Evolutionary conservation across 441 rosid species (phyloP), one percentile per base, ranked within the genome.

Genomic region (Omphalea diandra): DNA sequence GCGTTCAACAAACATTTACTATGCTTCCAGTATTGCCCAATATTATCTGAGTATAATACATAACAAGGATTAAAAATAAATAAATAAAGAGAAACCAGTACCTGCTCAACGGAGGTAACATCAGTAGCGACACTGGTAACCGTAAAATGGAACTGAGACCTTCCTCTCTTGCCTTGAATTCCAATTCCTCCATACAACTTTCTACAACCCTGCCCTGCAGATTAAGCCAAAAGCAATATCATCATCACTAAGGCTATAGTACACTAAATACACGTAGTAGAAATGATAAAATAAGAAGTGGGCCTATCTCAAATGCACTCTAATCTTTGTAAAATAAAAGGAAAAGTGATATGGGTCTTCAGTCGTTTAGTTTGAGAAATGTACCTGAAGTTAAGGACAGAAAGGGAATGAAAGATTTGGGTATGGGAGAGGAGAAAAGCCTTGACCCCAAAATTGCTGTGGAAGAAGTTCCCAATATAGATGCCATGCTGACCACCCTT

Each of bases 71-170:
- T n/a, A n/a, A n/a, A n/a, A n/a, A n/a, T n/a, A n/a, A n/a, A n/a
- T 0, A 31, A 52, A 15, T 66, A 6, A 55, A 56, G 40, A 67
- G 12, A 58, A 76, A 56, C 18, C 7, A 57, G 35, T 71, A 91
- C 97, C 94, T 84, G 85, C 72, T 81, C 89, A 71, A 82, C 83
- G 46, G 97, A 75, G 83, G 84, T 83, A 75, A 92, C 79, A 5
- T 86, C 97, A 24, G 94, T 87, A 11, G 97, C 96, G 15, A 92
- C 97, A 84, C 83, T 90, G 73, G 84, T 67, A 69, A 86, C 90
- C 0, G 90, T 76, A 73, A 84, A 43, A 56, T 77, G 89, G 61
- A 82, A 83, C 72, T 74, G 85, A 43, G 82, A 72, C 86, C 81
- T 86, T 71, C 82, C 83, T 63, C 77, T 88, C 83, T 79, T 87